phyloP scores from a whole-genome alignment of 345 rosid genomes.

The Syzygium aqueum region DNA sequence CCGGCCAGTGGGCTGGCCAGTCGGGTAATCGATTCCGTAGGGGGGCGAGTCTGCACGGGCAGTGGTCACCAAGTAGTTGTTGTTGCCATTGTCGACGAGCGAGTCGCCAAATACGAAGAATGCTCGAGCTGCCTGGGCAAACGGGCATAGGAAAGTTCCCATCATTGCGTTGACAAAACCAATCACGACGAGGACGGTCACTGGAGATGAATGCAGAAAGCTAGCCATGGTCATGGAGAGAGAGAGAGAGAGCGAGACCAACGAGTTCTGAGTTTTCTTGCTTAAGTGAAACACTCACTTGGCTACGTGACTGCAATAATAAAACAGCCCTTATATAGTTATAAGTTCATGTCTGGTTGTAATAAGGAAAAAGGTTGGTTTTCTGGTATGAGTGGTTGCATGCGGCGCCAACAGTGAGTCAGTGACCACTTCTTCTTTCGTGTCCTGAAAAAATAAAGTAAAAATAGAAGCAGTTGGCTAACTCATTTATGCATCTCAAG shows the following conservation, averaged over 20 bases:
- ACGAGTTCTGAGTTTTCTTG: not conserved
- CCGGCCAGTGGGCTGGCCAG: slow-evolving; percentile 63
- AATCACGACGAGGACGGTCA: not conserved
- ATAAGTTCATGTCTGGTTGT: not conserved
- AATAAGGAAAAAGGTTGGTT: not conserved
- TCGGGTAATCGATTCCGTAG: slow-evolving; percentile 72
- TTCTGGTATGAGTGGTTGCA: not conserved
- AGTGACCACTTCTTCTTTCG: not conserved
- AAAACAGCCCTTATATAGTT: not conserved
- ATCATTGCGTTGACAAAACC: slow-evolving; percentile 10
- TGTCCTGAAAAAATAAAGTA: not conserved
- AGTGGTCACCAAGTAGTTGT: slow-evolving; percentile 65
- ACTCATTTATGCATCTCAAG: not conserved
- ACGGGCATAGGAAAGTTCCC: slow-evolving; percentile 10
- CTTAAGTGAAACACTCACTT: not conserved
- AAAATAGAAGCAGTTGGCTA: not conserved
- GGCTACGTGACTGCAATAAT: not conserved
- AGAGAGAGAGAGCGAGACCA: not conserved
- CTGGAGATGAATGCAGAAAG: not conserved
- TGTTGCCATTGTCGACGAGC: slow-evolving; percentile 85
- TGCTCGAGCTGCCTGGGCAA: slow-evolving; percentile 39
- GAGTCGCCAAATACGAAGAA: slow-evolving; percentile 76
- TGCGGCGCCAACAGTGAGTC: not conserved
- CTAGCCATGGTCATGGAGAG: not conserved
- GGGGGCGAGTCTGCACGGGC: slow-evolving; percentile 79